Evolutionary conservation across 331 rosid species (phyloP).

Genomic region (Malus hybrid): DNA sequence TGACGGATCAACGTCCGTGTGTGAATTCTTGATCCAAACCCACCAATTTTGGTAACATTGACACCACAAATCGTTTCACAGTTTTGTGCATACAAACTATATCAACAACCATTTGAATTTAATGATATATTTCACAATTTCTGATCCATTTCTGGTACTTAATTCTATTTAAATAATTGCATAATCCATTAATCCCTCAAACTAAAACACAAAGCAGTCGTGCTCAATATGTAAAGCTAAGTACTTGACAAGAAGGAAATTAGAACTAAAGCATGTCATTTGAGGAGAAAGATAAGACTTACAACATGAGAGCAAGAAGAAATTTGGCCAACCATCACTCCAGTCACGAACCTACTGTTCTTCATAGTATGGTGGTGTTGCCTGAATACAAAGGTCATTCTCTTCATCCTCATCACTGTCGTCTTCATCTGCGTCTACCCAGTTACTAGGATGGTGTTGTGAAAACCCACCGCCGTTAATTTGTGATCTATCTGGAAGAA

Average conservation of each 20-base stretch:
- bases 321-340: background rate
- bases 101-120: background rate
- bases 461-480: conserved; percentile 39
- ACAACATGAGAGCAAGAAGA: conserved; percentile 19
- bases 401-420: conserved; percentile 51
- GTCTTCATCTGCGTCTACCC: conserved; percentile 76
- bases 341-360: conserved; percentile 34
- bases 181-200: background rate
- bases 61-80: background rate
- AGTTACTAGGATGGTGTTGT: conserved; percentile 77
- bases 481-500: conserved; percentile 36
- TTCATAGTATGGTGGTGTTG: conserved; percentile 84
- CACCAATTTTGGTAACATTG: background rate
- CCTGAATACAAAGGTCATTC: conserved; percentile 49
- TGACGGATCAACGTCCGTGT: background rate
- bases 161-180: background rate
- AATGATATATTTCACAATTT: background rate
- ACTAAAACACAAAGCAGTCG: background rate
- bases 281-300: conserved; percentile 9
- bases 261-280: conserved; percentile 4
- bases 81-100: background rate
- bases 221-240: background rate
- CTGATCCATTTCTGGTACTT: background rate
- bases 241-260: too few relatives aligned
- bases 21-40: background rate